A percentile compares a stretch with the other conserved stretches of the same genome.
Evolutionary conservation across 2,329 filamentous ascomycete species (phyloP).

Genomic region (Colletotrichum lentis): DNA sequence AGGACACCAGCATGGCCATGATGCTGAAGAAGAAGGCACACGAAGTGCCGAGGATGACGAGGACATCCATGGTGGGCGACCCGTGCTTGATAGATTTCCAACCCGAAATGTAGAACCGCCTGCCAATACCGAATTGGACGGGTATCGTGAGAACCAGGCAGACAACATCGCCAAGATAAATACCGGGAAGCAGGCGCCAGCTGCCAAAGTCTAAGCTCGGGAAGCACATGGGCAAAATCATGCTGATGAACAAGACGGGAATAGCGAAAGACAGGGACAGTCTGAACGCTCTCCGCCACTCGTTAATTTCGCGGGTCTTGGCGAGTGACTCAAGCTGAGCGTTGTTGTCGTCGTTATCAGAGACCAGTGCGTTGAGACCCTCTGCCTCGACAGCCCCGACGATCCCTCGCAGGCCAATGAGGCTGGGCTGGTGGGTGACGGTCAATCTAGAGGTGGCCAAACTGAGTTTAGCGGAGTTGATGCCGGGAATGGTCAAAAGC

Average conservation of each 20-base stretch:
- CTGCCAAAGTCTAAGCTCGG: conserved; percentile 80
- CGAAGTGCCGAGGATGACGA: conserved; percentile 92
- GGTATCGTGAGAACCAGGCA: conserved; percentile 87
- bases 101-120: conserved; percentile 91
- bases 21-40: conserved; percentile 96
- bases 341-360: conserved; percentile 94
- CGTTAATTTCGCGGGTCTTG: conserved; percentile 94
- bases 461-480: conserved; percentile 77
- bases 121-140: conserved; percentile 95
- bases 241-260: conserved; percentile 90
- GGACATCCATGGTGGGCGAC: conserved; percentile 96
- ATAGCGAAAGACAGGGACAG: conserved; percentile 82
- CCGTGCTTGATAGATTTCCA: conserved; percentile 91
- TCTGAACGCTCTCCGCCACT: conserved; percentile 85
- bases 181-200: conserved; percentile 71
- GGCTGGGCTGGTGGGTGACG: conserved; percentile 74
- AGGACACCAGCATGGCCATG: conserved; percentile 83
- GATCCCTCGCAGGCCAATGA: conserved; percentile 80
- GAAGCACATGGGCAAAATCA: conserved; percentile 89
- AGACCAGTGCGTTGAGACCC: conserved; percentile 87
- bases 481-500: conserved; percentile 71
- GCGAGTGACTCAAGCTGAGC: conserved; percentile 94
- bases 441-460: conserved; percentile 77
- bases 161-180: conserved; percentile 88
- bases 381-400: conserved; percentile 83